phyloP scores from a whole-genome alignment of 495 filamentous ascomycete genomes.

The Neurospora sp. region DNA sequence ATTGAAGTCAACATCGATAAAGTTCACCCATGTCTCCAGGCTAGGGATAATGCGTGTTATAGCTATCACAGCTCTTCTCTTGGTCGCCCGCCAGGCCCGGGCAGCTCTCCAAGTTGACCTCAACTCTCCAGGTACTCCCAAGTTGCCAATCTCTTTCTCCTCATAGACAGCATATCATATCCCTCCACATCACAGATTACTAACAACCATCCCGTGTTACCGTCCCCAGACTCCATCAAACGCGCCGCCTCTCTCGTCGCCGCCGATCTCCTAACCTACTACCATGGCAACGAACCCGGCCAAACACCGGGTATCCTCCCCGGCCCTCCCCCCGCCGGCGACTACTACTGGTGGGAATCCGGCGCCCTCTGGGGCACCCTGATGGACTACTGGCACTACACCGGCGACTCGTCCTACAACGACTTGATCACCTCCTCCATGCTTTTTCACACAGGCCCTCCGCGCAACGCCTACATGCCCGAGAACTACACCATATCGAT shows the following conservation, averaged over 20 bases:
- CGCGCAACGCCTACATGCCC: conserved; percentile 51
- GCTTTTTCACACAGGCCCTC: conserved; percentile 48
- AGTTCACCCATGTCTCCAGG: not conserved
- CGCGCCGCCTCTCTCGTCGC: conserved; percentile 49
- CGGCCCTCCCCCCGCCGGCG: conserved; percentile 34
- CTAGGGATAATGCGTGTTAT: not conserved
- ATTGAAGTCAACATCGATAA: not conserved
- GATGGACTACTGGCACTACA: conserved; percentile 60
- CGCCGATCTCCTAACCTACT: conserved; percentile 52
- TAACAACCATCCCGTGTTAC: not conserved
- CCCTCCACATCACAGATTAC: not conserved
- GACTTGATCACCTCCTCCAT: conserved; percentile 43
- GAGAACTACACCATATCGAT: conserved; percentile 56
- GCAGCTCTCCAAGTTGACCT: conserved; percentile 15
- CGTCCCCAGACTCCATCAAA: conserved; percentile 47
- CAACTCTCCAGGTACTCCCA: conserved; percentile 4
- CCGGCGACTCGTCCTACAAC: conserved; percentile 56
- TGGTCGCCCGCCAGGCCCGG: not conserved
- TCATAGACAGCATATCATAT: no score
- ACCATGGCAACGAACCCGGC: conserved; percentile 50
- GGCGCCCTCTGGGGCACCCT: conserved; percentile 37
- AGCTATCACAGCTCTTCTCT: not conserved
- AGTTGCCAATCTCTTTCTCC: not conserved
- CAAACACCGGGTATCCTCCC: conserved; percentile 55
- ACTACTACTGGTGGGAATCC: conserved; percentile 46